phyloP scores from a whole-genome alignment of 805 yeast genomes.

The Hanseniaspora valbyensis region DNA sequence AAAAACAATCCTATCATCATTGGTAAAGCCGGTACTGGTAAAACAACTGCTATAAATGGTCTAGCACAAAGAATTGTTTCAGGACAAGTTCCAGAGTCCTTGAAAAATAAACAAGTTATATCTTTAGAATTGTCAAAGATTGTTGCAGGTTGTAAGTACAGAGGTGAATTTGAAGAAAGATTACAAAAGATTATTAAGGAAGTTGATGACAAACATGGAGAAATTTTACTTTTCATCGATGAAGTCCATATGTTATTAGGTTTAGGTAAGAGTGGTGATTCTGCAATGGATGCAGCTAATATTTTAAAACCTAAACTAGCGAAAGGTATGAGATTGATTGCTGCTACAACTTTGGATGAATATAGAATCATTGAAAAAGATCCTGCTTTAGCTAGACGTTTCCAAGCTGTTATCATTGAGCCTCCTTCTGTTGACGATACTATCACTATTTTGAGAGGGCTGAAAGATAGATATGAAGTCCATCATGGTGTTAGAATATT shows the following conservation, averaged over 20 bases:
- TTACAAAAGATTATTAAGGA: conserved; percentile 71
- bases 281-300: conserved; percentile 91
- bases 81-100: conserved; percentile 89
- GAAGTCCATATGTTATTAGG: conserved; percentile 85
- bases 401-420: conserved; percentile 72
- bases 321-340: conserved; percentile 87
- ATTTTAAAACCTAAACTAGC: conserved; percentile 88
- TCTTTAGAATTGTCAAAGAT: conserved; percentile 80
- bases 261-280: conserved; percentile 75
- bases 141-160: conserved; percentile 87
- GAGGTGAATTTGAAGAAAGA: conserved; percentile 94
- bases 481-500: conserved; percentile 95
- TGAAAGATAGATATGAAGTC: conserved; percentile 88
- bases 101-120: conserved; percentile 74
- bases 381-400: conserved; percentile 88
- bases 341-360: conserved; percentile 93
- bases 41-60: conserved; percentile 94
- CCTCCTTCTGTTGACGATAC: conserved; percentile 91
- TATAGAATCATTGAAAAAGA: conserved; percentile 92
- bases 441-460: conserved; percentile 80
- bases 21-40: conserved; percentile 97
- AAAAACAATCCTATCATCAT: conserved; percentile 91
- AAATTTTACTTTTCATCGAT: conserved; percentile 73
- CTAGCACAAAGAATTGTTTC: conserved; percentile 84
- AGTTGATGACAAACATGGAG: conserved; percentile 66